These are phyloP conservation scores for Pseudocercospora musae DNA, from an alignment of 2,329 filamentous ascomycete species.

Conservation along the genomic window DNA sequence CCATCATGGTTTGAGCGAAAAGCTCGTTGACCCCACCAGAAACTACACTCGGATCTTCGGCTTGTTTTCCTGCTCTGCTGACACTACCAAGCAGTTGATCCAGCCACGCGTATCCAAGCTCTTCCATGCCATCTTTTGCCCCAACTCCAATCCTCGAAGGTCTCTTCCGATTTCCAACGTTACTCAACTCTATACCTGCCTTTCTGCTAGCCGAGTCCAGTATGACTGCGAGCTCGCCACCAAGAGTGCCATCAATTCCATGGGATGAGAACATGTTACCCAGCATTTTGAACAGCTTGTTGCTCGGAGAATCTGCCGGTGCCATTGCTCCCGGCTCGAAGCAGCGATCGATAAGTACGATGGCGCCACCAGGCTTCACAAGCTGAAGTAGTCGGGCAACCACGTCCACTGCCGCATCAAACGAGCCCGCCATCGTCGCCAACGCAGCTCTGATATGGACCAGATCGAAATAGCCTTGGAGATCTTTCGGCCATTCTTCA, in stretches of 20 bases:
- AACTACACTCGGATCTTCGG: neutral
- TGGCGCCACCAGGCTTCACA: conserved; percentile 4
- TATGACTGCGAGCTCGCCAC: conserved; percentile 9
- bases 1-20: conserved; percentile 5
- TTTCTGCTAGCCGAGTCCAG: conserved; percentile 8
- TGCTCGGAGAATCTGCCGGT: neutral
- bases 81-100: neutral
- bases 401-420: conserved; percentile 8
- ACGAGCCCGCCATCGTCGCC: neutral
- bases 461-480: conserved; percentile 12
- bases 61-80: neutral
- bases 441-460: conserved; percentile 2
- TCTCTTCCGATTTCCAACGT: conserved; percentile 8
- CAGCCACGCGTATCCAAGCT: conserved; percentile 12
- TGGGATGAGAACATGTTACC: conserved; percentile 5
- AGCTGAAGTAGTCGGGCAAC: conserved; percentile 4
- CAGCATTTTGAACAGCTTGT: conserved; percentile 10
- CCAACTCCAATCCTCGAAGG: conserved; percentile 6
- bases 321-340: neutral
- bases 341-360: conserved; percentile 5
- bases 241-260: conserved; percentile 9
- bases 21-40: conserved; percentile 1
- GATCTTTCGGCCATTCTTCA: conserved; percentile 8
- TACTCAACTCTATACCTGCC: conserved; percentile 2
- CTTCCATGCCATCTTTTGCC: neutral